Evolutionary conservation across 2,329 filamentous ascomycete genomes (phyloP).

Genomic region (Paraphaeosphaeria minitans): DNA sequence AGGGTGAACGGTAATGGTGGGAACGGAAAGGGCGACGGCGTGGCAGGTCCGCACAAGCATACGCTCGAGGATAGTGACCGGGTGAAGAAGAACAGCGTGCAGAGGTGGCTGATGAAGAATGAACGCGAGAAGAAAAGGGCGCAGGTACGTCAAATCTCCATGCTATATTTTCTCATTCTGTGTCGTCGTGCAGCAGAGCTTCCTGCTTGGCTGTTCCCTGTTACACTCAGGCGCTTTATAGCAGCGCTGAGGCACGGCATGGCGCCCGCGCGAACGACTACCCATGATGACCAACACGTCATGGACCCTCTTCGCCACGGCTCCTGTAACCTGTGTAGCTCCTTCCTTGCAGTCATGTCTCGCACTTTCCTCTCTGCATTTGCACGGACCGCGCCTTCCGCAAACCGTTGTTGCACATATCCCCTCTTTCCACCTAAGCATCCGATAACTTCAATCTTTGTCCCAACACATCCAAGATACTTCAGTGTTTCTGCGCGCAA

Average conservation of each 20-base stretch:
- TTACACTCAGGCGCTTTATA: constrained; percentile 11
- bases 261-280: constrained; percentile 6
- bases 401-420: not conserved
- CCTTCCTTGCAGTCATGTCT: constrained; percentile 3
- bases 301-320: constrained; percentile 2
- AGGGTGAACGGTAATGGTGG: constrained; percentile 77
- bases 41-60: constrained; percentile 76
- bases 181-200: not conserved
- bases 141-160: constrained; percentile 33
- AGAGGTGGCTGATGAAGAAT: constrained; percentile 67
- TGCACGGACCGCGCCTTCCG: not conserved
- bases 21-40: constrained; percentile 72
- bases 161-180: not conserved
- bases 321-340: not conserved
- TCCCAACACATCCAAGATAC: not conserved
- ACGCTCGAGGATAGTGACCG: constrained; percentile 74
- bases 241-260: constrained; percentile 16
- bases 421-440: not conserved
- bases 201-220: not conserved
- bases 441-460: not conserved
- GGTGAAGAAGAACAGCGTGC: constrained; percentile 80
- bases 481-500: constrained; percentile 15
- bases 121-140: constrained; percentile 69
- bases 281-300: constrained; percentile 13
- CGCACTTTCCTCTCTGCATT: not conserved